phyloP scores from a whole-genome alignment of 2,329 filamentous ascomycete genomes.

The Bisporella sp. region DNA sequence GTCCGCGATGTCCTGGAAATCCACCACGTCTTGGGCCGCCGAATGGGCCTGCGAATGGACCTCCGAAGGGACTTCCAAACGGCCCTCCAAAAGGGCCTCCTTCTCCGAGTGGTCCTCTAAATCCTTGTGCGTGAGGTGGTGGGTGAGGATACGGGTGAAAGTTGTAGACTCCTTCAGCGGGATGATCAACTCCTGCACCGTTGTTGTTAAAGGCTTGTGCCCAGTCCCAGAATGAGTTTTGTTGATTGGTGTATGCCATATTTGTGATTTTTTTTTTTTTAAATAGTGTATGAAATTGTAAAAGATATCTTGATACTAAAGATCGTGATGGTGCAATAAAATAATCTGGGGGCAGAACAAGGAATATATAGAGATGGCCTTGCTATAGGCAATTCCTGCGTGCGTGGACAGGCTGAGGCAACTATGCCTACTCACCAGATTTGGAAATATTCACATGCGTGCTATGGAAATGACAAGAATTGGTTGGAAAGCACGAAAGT shows the following conservation, averaged over 20 bases:
- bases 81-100: slow-evolving; percentile 9
- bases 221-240: slow-evolving; percentile 25
- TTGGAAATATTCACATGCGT: not conserved
- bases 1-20: not conserved
- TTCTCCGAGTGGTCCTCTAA: slow-evolving; percentile 8
- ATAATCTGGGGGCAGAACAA: not conserved
- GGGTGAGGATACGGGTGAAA: slow-evolving; percentile 7
- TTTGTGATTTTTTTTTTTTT: slow-evolving; percentile 7
- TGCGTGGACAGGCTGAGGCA: not conserved
- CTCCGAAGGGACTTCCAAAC: not conserved
- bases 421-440: not conserved
- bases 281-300: not conserved
- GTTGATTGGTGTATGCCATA: slow-evolving; percentile 25
- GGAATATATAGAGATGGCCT: not conserved
- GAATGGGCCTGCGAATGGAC: not conserved
- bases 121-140: slow-evolving; percentile 2
- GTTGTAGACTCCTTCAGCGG: slow-evolving; percentile 9
- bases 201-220: slow-evolving; percentile 17
- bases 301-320: not conserved
- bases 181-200: slow-evolving; percentile 24
- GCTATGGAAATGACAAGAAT: not conserved
- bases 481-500: not conserved
- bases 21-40: slow-evolving; percentile 12
- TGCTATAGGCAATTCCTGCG: not conserved
- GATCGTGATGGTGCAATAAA: not conserved